These are phyloP conservation scores for Neofusicoccum umdonicola DNA, from an alignment of 2,329 filamentous ascomycete genomes.

Conservation along the genomic window DNA sequence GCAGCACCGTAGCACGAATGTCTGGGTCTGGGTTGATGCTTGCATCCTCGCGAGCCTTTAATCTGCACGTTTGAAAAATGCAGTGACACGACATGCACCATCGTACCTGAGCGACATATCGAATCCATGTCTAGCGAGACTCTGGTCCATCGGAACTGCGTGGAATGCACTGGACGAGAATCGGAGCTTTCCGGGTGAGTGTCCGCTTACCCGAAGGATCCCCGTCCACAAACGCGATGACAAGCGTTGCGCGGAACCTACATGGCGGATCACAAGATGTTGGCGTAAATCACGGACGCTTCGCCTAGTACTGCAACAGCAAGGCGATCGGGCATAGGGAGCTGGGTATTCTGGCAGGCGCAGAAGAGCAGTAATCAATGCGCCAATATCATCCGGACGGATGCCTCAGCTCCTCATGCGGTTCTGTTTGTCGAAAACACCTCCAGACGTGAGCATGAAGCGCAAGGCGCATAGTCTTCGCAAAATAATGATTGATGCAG, in stretches of 20 bases:
- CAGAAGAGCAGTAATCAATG: no score
- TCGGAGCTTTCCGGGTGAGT: slow-evolving; percentile 8
- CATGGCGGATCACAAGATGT: no score
- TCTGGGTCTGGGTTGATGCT: not conserved
- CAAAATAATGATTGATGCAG: not conserved
- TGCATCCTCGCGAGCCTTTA: not conserved
- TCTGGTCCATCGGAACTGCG: not conserved
- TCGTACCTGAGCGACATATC: no score
- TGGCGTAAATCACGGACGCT: no score
- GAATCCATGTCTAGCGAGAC: not conserved
- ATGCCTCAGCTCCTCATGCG: no score
- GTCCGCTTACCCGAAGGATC: not conserved
- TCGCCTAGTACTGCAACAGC: no score
- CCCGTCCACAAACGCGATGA: not conserved
- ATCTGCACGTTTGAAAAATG: not conserved
- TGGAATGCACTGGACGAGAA: not conserved
- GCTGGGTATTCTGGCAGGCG: no score
- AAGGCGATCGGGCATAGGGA: no score
- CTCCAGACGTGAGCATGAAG: not conserved
- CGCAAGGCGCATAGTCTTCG: not conserved
- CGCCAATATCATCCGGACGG: no score
- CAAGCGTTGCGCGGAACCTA: not conserved
- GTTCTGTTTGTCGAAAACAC: no score
- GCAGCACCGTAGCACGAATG: not conserved
- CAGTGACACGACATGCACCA: no score